Evolutionary conservation across 139 green algal genomes (phyloP), one percentile per base, ranked within the genome.

Genomic region (Auxenochlorella pyrenoidosa): DNA sequence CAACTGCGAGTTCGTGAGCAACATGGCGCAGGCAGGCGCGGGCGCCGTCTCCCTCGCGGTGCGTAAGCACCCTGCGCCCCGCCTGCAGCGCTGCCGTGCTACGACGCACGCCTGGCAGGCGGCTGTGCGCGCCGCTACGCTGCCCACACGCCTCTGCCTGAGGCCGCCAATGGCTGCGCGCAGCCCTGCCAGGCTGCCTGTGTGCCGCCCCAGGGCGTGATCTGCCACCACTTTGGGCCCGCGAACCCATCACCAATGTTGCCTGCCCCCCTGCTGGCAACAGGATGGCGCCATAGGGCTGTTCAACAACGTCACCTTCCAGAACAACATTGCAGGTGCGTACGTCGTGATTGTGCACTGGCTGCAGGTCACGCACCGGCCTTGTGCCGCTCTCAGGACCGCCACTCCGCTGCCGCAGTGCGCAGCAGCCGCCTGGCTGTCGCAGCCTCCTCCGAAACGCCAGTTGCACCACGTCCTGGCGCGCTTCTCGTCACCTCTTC

Each of bases 1-100:
- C 19, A 83, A 88, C 59, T 91, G 88, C 79, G 84, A 91, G 65
- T 91, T 91, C 81, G 78, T 91, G 36, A 51, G 38, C 36, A 91
- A 91, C 78, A 40, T 41, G 13, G 88, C 78, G 30, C 32, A 58
- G 26, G 43, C 59, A 24, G 84, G 85, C 21, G 84, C 65, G 18
- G 88, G 88, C 34, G 88, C 88, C 40, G 80, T 85, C n/a, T 68
- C 79, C 0, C 79, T 84, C 21, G 47, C n/a, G 32, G 73, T 80
- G 41, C 58, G 73, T 34, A 4, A 68, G 63, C 63, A 21, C 5
- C 4, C 63, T 32, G 24, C 54, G 54, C 2, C 15, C 54, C 15
- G 16, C 54, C 12, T 63, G 15, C 12, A 13, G 54, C 16, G 47
- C 47, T 54, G 47, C 47, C n/a, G n/a, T n/a, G n/a, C n/a, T n/a